phyloP scores from a whole-genome alignment of 352 stramenopile species.

The Phytophthora nicotianae region DNA sequence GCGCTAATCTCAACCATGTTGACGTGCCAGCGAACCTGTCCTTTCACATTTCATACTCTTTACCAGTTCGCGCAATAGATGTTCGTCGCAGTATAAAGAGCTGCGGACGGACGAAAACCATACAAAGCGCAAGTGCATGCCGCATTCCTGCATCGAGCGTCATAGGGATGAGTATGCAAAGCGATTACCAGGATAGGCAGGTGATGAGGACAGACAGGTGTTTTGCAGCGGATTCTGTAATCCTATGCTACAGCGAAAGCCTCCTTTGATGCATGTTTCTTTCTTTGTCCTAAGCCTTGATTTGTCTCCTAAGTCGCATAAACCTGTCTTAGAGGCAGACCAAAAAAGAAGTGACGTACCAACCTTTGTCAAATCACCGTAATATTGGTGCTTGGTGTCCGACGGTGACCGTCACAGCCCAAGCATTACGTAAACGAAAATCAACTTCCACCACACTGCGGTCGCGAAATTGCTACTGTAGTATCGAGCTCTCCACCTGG shows the following conservation, averaged over 20 bases:
- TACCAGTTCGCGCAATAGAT: background rate
- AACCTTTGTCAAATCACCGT: constrained; percentile 9
- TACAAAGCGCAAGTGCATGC: constrained; percentile 16
- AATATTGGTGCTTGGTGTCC: constrained; percentile 30
- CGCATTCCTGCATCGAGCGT: too few relatives aligned
- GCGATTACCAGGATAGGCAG: too few relatives aligned
- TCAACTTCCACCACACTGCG: constrained; percentile 13
- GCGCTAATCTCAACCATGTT: constrained; percentile 16
- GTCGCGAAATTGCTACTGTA: background rate
- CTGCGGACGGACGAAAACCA: fast-evolving
- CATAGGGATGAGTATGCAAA: too few relatives aligned
- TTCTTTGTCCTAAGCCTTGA: too few relatives aligned
- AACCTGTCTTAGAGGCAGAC: too few relatives aligned
- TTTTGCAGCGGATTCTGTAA: background rate
- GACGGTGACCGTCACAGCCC: background rate
- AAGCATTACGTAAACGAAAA: constrained; percentile 41
- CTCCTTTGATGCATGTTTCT: too few relatives aligned
- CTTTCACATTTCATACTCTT: background rate
- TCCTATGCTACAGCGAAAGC: too few relatives aligned
- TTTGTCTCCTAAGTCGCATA: too few relatives aligned
- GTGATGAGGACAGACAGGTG: too few relatives aligned
- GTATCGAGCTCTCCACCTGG: background rate
- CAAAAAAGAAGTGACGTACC: too few relatives aligned
- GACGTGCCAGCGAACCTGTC: constrained; percentile 3
- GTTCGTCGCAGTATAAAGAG: constrained; percentile 9